Percentiles rank a stretch among this genome's conserved stretches.
Conservation (phyloP, 352 stramenopile species). For the Aphanomyces invadans region DNA sequence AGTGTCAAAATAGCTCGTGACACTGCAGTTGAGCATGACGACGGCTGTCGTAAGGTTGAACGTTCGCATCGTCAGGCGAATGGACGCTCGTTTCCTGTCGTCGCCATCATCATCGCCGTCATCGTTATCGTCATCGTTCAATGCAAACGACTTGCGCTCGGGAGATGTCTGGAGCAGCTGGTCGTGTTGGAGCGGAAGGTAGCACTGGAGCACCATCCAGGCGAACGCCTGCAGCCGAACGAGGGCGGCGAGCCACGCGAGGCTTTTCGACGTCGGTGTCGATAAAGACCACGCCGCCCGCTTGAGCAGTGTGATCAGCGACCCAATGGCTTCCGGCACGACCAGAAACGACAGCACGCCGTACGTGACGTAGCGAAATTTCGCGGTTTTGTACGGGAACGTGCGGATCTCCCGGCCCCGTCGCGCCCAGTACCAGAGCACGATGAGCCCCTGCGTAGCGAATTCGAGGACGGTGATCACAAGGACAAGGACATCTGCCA, state of each 20-base stretch:
- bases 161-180: background rate
- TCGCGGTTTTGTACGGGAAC: constrained; percentile 16
- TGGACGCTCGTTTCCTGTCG: too few relatives aligned
- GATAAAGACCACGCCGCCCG: background rate
- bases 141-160: background rate
- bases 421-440: constrained; percentile 2
- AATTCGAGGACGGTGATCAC: constrained; percentile 8
- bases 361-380: constrained; percentile 21
- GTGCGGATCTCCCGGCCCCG: background rate
- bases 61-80: too few relatives aligned
- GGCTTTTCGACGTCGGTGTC: background rate
- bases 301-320: constrained; percentile 1
- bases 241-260: background rate
- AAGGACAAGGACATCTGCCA: background rate
- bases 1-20: constrained; percentile 19
- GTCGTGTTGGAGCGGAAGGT: constrained; percentile 4
- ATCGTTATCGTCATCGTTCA: background rate
- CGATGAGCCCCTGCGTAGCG: background rate
- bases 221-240: constrained; percentile 18
- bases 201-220: constrained; percentile 23
- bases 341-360: constrained; percentile 22
- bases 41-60: constrained; percentile 17
- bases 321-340: background rate
- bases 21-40: constrained; percentile 19
- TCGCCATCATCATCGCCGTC: too few relatives aligned